Conservation (phyloP, 2,329 filamentous ascomycete species). For the Colletotrichum navitas region DNA sequence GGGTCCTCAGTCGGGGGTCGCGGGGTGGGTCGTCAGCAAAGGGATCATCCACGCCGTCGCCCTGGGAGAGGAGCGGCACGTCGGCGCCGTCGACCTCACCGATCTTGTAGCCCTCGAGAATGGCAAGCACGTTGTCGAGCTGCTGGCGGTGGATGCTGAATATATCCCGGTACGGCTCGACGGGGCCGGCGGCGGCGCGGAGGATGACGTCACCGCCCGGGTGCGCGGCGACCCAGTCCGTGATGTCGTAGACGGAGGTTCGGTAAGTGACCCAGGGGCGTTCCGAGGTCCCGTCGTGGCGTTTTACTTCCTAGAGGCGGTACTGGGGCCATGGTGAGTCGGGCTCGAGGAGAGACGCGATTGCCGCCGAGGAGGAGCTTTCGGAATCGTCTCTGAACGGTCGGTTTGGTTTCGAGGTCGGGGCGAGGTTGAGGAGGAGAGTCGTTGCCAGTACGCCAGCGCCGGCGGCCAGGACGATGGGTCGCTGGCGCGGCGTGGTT, state of each 20-base stretch:
- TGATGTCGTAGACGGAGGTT: conserved; percentile 64
- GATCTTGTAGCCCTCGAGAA: conserved; percentile 62
- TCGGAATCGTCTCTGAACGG: not conserved
- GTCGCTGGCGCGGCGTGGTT: not conserved
- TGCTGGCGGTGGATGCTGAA: conserved; percentile 64
- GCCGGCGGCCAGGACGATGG: conserved; percentile 6
- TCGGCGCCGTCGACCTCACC: conserved; percentile 56
- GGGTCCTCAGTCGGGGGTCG: conserved; percentile 55
- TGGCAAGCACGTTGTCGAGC: conserved; percentile 57
- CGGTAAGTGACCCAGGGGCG: conserved; percentile 61
- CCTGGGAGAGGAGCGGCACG: conserved; percentile 46
- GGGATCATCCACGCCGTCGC: conserved; percentile 57
- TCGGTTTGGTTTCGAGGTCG: not conserved
- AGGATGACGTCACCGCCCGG: conserved; percentile 65
- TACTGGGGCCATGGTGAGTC: conserved; percentile 39
- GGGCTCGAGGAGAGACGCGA: not conserved
- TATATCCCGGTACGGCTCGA: conserved; percentile 66
- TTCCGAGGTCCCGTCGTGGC: conserved; percentile 53
- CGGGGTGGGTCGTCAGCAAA: conserved; percentile 58
- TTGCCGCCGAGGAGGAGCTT: not conserved
- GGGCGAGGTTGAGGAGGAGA: not conserved
- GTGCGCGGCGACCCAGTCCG: conserved; percentile 62
- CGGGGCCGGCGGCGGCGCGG: conserved; percentile 60
- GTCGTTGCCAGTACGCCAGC: not conserved
- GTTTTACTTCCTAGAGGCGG: conserved; percentile 51